Evolutionary conservation across 345 rosid species (phyloP).

Genomic region (Moricandia moricandioides): DNA sequence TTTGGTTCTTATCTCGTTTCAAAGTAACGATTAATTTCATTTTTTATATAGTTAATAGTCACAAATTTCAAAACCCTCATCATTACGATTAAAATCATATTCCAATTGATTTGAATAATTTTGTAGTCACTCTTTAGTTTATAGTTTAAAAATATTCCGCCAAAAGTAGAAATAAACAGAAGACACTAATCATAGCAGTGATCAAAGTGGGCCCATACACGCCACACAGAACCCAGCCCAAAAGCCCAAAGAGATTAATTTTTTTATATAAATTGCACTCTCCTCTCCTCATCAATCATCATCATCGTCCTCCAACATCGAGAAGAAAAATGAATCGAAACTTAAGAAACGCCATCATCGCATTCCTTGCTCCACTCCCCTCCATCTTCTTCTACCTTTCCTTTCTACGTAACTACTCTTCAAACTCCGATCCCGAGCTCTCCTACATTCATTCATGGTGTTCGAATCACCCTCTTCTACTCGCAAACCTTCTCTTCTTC

Average conservation of each 20-base stretch:
- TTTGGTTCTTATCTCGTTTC: not conserved
- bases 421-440: slow-evolving; percentile 18
- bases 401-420: slow-evolving; percentile 47
- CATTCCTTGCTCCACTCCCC: slow-evolving; percentile 74
- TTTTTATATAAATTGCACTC: slow-evolving; percentile 6
- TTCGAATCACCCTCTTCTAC: slow-evolving; percentile 68
- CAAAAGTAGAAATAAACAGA: slow-evolving; percentile 20
- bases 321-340: slow-evolving; percentile 43
- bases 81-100: slow-evolving; percentile 15
- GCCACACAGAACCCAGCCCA: slow-evolving; percentile 11
- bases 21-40: not conserved
- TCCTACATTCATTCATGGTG: slow-evolving; percentile 66
- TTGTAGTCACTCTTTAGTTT: not conserved
- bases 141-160: too few relatives aligned
- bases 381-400: slow-evolving; percentile 61
- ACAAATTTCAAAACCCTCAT: not conserved
- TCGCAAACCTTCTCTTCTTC: slow-evolving; percentile 83
- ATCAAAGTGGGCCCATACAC: slow-evolving; percentile 31
- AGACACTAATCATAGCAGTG: slow-evolving; percentile 19
- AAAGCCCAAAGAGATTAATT: slow-evolving; percentile 13
- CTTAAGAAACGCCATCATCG: slow-evolving; percentile 56
- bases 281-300: not conserved
- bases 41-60: not conserved
- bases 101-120: slow-evolving; percentile 6
- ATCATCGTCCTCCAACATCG: not conserved